Percentiles rank a stretch among this genome's conserved stretches.
Conservation (phyloP, 805 yeast species). For the Monosporozyma aerobia region DNA sequence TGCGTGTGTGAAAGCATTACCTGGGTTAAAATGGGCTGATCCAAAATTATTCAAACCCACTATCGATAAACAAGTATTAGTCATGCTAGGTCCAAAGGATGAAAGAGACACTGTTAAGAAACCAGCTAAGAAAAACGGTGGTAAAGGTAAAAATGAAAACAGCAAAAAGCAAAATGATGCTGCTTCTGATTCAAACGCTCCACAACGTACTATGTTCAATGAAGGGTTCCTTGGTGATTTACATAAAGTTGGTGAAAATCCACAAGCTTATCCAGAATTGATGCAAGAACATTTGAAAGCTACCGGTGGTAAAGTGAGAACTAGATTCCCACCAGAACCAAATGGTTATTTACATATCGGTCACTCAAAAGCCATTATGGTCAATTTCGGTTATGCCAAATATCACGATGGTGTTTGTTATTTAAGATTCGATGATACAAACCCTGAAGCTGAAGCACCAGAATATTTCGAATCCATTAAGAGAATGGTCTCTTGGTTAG, state of each 20-base stretch:
- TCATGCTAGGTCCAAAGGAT: conserved; percentile 84
- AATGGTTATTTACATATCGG: conserved; percentile 99
- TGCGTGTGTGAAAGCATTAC: conserved; percentile 65
- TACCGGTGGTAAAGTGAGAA: conserved; percentile 75
- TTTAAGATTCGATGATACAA: conserved; percentile 92
- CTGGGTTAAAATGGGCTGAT: conserved; percentile 83
- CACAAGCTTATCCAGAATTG: conserved; percentile 79
- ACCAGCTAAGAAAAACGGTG: conserved; percentile 31
- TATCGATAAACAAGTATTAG: conserved; percentile 69
- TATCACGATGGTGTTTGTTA: conserved; percentile 80
- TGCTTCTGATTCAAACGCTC: conserved; percentile 6
- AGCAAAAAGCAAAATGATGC: conserved; percentile 16
- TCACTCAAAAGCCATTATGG: conserved; percentile 95
- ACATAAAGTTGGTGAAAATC: conserved; percentile 92
- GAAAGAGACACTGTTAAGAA: conserved; percentile 80
- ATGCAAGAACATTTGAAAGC: conserved; percentile 70
- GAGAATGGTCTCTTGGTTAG: conserved; percentile 87
- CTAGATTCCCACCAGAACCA: conserved; percentile 97
- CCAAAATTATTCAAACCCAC: conserved; percentile 80
- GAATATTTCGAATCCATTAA: conserved; percentile 75
- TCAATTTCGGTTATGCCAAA: conserved; percentile 94
- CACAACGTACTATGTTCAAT: conserved; percentile 68
- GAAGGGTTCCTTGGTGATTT: conserved; percentile 95
- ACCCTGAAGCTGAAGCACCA: conserved; percentile 98
- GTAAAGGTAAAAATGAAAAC: conserved; percentile 16